These are phyloP conservation scores for Pseudogymnoascus sp. DNA, from an alignment of 2,329 filamentous ascomycete genomes.

Conservation along the genomic window DNA sequence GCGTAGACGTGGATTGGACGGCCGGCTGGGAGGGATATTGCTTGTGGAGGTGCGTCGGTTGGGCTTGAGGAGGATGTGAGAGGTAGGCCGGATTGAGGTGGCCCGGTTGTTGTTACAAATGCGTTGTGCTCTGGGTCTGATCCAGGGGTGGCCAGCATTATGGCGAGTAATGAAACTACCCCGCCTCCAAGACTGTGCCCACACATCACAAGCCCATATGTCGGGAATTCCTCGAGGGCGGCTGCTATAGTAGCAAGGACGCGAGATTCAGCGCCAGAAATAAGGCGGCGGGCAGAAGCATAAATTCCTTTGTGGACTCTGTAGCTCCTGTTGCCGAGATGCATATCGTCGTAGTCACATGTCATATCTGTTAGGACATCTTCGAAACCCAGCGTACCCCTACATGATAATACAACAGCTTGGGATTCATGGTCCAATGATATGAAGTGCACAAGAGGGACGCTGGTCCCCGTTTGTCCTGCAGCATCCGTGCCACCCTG, in stretches of 20 bases:
- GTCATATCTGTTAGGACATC: conserved; percentile 50
- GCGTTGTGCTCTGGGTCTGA: conserved; percentile 35
- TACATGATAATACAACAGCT: conserved; percentile 45
- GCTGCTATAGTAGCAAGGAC: conserved; percentile 45
- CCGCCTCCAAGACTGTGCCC: conserved; percentile 48
- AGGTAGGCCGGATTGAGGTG: conserved; percentile 33
- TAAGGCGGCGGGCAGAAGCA: conserved; percentile 42
- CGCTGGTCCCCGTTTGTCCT: conserved; percentile 41
- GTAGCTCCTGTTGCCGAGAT: conserved; percentile 41
- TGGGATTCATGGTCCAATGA: conserved; percentile 49
- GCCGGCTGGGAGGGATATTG: conserved; percentile 52
- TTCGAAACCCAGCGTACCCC: conserved; percentile 48
- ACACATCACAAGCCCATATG: conserved; percentile 48
- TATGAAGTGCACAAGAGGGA: conserved; percentile 48
- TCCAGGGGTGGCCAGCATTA: conserved; percentile 43
- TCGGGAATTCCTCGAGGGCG: conserved; percentile 44
- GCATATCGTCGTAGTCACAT: conserved; percentile 44
- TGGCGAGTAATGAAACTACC: conserved; percentile 46
- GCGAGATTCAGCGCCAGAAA: conserved; percentile 40
- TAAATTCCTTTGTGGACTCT: conserved; percentile 50
- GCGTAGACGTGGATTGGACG: conserved; percentile 72
- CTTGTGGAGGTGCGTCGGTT: conserved; percentile 15
- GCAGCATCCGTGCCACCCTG: conserved; percentile 42
- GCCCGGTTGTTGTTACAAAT: conserved; percentile 51
- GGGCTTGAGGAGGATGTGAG: conserved; percentile 42